Percentiles rank a stretch among this genome's conserved stretches.
Conservation (phyloP, 2,329 filamentous ascomycete species). For the Phyllosticta ampelicida region DNA sequence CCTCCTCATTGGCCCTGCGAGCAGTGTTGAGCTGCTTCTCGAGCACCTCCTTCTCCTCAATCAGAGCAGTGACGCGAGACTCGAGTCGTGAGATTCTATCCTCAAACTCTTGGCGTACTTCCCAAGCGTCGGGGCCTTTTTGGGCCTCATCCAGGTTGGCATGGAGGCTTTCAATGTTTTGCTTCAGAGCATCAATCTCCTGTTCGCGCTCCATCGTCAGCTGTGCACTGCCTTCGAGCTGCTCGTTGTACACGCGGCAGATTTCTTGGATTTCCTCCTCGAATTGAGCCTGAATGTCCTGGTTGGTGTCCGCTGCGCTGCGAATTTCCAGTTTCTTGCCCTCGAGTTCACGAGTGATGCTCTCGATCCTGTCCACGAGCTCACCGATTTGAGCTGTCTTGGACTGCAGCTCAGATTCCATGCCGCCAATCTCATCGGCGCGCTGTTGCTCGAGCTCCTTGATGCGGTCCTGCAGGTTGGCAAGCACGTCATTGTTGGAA, state of each 20-base stretch:
- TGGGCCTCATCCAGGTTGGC: constrained; percentile 3
- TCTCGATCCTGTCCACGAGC: constrained; percentile 2
- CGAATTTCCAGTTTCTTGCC: constrained; percentile 4
- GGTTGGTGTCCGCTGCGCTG: not conserved
- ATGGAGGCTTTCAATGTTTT: constrained; percentile 5
- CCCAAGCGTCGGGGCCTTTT: constrained; percentile 6
- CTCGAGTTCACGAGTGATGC: constrained; percentile 4
- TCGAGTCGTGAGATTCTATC: constrained; percentile 5
- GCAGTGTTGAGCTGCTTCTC: constrained; percentile 9
- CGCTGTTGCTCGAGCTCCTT: constrained; percentile 9
- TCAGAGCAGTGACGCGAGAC: constrained; percentile 4
- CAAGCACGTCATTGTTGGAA: not conserved
- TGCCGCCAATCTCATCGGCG: not conserved
- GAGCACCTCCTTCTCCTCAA: constrained; percentile 8
- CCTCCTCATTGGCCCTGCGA: constrained; percentile 6
- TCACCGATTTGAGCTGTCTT: constrained; percentile 7
- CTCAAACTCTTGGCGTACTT: constrained; percentile 10
- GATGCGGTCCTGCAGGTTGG: constrained; percentile 4
- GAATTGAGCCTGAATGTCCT: constrained; percentile 5
- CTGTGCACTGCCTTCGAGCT: constrained; percentile 7
- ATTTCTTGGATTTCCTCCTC: constrained; percentile 9
- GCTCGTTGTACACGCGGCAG: constrained; percentile 8
- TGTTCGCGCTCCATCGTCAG: constrained; percentile 2
- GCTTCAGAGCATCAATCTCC: constrained; percentile 2
- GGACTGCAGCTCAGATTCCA: constrained; percentile 1